Percentiles rank a stretch among this genome's conserved stretches.
Conservation (phyloP, 495 filamentous ascomycete species). For the Pyronema domesticum region DNA sequence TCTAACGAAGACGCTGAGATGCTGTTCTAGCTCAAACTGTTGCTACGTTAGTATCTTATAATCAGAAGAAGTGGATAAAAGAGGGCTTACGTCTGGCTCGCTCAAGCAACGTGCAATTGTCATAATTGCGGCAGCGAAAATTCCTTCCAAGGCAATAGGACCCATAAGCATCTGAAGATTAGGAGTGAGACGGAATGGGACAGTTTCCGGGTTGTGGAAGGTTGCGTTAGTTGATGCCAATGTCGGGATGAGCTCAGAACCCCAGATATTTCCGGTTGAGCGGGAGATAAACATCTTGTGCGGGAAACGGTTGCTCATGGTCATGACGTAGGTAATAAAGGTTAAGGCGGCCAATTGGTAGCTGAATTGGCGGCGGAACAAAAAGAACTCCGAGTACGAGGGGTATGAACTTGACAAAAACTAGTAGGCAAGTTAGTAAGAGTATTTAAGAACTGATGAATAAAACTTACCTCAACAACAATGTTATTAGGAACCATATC, state of each 20-base stretch:
- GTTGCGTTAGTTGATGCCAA: constrained; percentile 64
- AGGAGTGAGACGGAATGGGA: constrained; percentile 92
- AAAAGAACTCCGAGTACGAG: constrained; percentile 85
- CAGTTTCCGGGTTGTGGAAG: constrained; percentile 86
- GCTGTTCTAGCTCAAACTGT: constrained; percentile 66
- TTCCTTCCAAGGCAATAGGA: constrained; percentile 83
- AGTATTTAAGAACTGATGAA: not conserved
- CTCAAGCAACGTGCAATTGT: constrained; percentile 87
- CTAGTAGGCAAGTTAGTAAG: constrained; percentile 31
- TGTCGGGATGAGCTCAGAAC: constrained; percentile 71
- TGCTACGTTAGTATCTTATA: constrained; percentile 3
- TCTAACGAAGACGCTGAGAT: constrained; percentile 79
- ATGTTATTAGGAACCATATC: constrained; percentile 69
- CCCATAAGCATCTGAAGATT: constrained; percentile 93
- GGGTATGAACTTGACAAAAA: constrained; percentile 70
- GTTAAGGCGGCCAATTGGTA: constrained; percentile 93
- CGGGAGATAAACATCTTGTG: constrained; percentile 87
- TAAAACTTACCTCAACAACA: constrained; percentile 38
- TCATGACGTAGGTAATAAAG: constrained; percentile 97
- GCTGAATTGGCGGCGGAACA: constrained; percentile 88
- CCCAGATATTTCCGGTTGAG: constrained; percentile 84
- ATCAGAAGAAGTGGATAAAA: not conserved
- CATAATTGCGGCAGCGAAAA: constrained; percentile 83
- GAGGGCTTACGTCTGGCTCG: constrained; percentile 46
- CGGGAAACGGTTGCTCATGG: constrained; percentile 84